phyloP scores from a whole-genome alignment of 257 asterid genomes.

The Osmanthus fragrans region DNA sequence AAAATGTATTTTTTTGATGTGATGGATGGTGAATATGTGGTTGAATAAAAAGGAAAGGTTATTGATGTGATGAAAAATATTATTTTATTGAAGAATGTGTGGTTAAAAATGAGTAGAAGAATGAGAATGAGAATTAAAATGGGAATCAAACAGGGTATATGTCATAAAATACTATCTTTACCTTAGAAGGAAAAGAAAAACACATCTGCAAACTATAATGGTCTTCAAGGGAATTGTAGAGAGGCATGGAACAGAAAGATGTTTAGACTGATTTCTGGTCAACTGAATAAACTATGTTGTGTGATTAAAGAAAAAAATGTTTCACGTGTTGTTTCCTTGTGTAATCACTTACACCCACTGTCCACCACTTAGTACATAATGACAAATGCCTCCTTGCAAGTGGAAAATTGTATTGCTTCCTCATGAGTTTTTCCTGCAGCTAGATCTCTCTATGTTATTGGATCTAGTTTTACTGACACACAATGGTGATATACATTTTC shows the following conservation, averaged over 20 bases:
- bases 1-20: no score
- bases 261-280: neutral
- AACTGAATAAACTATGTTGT: neutral
- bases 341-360: neutral
- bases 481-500: neutral
- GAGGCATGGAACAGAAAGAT: neutral
- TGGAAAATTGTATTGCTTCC: neutral
- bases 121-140: no score
- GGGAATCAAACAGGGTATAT: no score
- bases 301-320: neutral
- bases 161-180: neutral
- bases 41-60: no score
- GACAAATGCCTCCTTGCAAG: neutral
- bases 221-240: constrained; percentile 8
- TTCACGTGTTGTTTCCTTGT: neutral
- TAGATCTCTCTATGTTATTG: constrained; percentile 8
- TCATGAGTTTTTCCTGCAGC: constrained; percentile 3
- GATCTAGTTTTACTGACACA: constrained; percentile 10
- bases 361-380: neutral
- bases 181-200: neutral
- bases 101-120: no score
- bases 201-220: neutral
- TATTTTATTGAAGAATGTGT: no score
- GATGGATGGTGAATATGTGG: no score
- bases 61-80: no score